Evolutionary conservation across 176 grass and related monocot species (phyloP), one percentile per base, ranked within the genome.

Genomic region (Oryza punctata): DNA sequence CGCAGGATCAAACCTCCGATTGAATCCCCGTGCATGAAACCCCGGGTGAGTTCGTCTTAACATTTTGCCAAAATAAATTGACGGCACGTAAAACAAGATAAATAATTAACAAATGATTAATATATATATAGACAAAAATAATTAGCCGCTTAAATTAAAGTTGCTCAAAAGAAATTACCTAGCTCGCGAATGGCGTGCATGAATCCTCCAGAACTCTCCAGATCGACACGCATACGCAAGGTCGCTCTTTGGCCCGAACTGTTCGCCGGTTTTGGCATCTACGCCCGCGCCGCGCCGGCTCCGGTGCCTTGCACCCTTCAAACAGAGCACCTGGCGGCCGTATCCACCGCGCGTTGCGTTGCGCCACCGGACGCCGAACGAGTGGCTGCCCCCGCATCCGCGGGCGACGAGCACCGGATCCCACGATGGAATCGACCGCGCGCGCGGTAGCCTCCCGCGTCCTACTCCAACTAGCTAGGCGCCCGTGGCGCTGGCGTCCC

Each of bases 181-280:
- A 50, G 47, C 15, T 5, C 8, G 18, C 52, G 18, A 57, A n/a
- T n/a, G 18, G 1, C 28, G 33, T n/a, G 1, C 28, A 23, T n/a
- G 28, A 24, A 12, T 13, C 29, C 45, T 80, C 69, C 43, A 67
- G 69, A 74, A 67, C 44, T 10, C 30, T 29, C 43, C 2, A 32
- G 72, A 28, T 41, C 40, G 40, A 41, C 40, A 11, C 40, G 40
- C 3, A n/a, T 4, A 6, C 11, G 4, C 13, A n/a, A 14, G 19
- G 77, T 85, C 70, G 77, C 64, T 25, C 70, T 33, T 33, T 80
- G 6, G 15, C 1, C 29, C 29, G 11, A 45, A 81, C 82, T 14
- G 69, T 52, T 75, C 3, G n/a, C 64, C 77, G 66, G 70, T 65
- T 81, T 81, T 76, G 87, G 67, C 40, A 18, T 12, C 23, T 80